These are phyloP conservation scores for Stromatinia cepivora DNA, from an alignment of 2,329 filamentous ascomycete genomes.

Conservation along the genomic window DNA sequence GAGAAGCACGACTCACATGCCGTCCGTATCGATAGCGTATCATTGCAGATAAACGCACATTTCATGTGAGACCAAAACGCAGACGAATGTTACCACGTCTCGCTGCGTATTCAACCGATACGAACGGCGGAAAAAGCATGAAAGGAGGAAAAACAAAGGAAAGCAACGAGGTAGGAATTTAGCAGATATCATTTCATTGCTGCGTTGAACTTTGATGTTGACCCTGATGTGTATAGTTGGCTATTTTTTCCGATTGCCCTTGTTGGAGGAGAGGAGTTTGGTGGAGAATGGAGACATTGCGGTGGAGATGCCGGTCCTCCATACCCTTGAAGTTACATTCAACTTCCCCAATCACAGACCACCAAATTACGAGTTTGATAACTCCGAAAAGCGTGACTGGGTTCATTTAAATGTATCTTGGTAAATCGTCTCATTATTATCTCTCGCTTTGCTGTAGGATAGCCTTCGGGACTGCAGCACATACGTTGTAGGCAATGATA, in stretches of 20 bases:
- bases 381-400: slow-evolving; percentile 10
- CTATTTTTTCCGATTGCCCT: neutral
- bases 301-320: slow-evolving; percentile 7
- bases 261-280: slow-evolving; percentile 8
- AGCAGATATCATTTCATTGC: neutral
- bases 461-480: neutral
- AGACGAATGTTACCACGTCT: neutral
- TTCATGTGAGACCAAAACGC: neutral
- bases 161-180: neutral
- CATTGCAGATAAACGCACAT: neutral
- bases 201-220: slow-evolving; percentile 1
- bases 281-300: slow-evolving; percentile 15
- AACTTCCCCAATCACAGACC: slow-evolving; percentile 17
- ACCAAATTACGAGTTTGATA: slow-evolving; percentile 4
- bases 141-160: neutral
- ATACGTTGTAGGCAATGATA: neutral
- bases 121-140: neutral
- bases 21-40: neutral
- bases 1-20: slow-evolving; percentile 1
- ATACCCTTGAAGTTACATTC: slow-evolving; percentile 14
- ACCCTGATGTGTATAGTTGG: neutral
- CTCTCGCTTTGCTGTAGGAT: neutral
- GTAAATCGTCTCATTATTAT: slow-evolving; percentile 1
- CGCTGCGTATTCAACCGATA: neutral
- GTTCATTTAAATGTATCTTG: neutral